Base-by-base conservation (phyloP, 1,139 yeast genomes). In the Yamadazyma diddensiae region DNA sequence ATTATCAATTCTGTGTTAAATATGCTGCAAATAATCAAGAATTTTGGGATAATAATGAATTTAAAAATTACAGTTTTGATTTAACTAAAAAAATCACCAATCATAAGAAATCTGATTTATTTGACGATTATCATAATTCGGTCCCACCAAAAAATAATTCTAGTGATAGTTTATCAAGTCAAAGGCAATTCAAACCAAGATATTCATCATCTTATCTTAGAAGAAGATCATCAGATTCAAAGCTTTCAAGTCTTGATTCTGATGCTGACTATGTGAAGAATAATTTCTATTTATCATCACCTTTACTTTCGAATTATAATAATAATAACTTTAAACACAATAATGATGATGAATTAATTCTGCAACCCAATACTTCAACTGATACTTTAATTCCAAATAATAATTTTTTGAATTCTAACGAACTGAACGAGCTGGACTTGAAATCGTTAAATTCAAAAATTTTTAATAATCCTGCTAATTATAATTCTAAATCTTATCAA, bases 11-110 rank as follows among this genome's bases (percentile, higher is more conserved):
- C 46, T 85, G 94, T 49, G 70, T 85, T 24, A 70, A 77, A 35
- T 86, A 78, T 52, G 55, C 76, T 17, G 29, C 29, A 12, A 61
- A 62, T 19, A 66, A 67, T 16, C 52, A 56, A 19, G 90, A 81
- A 45, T 75, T 52, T 50, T 87, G 95, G 95, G 95, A 86, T 56
- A 86, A 84, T 59, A 86, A 87, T 55, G 43, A 58, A 24, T 53
- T 51, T 29, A 55, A 59, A 33, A 86, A 86, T 56, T 86, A 82
- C 56, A 66, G 65, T 30, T 65, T 85, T 13, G 26, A 22, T 12
- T 28, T 36, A 20, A 30, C 22, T 24, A 36, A 36, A 17, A 30
- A 23, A 16, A 28, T 36, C 17, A 29, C 26, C 21, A 31, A 31
- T n/a, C 7, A 18, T 5, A 24, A 21, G n/a, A 17, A n/a, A n/a